These are phyloP conservation scores for Sclerotinia sclerotiorum DNA, from an alignment of 2,329 filamentous ascomycete genomes.

Conservation along the genomic window DNA sequence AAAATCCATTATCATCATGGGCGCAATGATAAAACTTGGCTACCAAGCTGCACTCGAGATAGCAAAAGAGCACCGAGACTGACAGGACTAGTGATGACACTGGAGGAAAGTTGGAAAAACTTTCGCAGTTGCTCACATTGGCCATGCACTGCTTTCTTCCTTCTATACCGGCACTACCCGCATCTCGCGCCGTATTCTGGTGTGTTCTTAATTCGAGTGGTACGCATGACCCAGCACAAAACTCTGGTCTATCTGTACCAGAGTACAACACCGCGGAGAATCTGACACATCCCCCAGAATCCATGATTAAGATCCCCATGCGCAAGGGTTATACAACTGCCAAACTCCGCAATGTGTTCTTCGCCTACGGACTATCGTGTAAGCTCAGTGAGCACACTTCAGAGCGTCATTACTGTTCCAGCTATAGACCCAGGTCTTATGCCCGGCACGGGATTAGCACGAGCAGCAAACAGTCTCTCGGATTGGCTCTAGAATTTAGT, in stretches of 20 bases:
- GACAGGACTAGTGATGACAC: conserved; percentile 39
- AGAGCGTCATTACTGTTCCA: conserved; percentile 43
- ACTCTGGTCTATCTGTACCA: conserved; percentile 34
- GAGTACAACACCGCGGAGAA: conserved; percentile 47
- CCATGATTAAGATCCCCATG: conserved; percentile 38
- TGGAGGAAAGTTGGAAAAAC: conserved; percentile 49
- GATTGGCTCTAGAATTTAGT: conserved; percentile 43
- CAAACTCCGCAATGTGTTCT: conserved; percentile 52
- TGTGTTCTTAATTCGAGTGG: conserved; percentile 49
- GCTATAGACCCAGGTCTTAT: conserved; percentile 51
- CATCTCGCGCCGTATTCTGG: conserved; percentile 45
- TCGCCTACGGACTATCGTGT: conserved; percentile 47
- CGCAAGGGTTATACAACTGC: conserved; percentile 46
- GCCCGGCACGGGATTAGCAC: conserved; percentile 48
- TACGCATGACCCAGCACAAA: conserved; percentile 49
- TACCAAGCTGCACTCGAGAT: conserved; percentile 46
- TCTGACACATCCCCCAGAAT: conserved; percentile 43
- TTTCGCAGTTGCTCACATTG: conserved; percentile 52
- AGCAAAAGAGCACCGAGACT: conserved; percentile 43
- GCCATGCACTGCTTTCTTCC: conserved; percentile 52
- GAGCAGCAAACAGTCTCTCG: conserved; percentile 38
- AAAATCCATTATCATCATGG: conserved; percentile 45
- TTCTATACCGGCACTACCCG: conserved; percentile 45
- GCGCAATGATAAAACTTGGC: conserved; percentile 48
- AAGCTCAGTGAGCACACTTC: conserved; percentile 38